Evolutionary conservation across 1,284 basidiomycete genomes (phyloP), one percentile per base, ranked within the genome.

Genomic region (Marasmius sp.): DNA sequence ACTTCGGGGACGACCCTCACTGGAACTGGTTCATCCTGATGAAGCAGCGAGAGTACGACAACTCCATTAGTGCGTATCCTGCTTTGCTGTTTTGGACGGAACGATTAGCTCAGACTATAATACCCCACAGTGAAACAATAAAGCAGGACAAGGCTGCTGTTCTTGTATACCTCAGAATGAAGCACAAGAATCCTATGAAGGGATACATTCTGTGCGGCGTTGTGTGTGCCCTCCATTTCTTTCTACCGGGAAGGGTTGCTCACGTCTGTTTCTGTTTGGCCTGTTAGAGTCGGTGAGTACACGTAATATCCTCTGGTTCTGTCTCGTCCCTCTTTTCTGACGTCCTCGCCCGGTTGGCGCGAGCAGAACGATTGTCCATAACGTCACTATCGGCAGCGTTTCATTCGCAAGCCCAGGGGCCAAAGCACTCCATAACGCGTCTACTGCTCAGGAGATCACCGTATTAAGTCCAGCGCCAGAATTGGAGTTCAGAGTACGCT

Each of bases 11-110:
- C 79, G 77, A 20, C 82, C 88, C 1, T 87, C 86, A 3, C 77
- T 90, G 39, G 84, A 88, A 61, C 85, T 92, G 63, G 87, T 90
- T 22, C 89, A 92, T 69, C 89, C 89, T 6, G 89, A 92, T 45
- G 90, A 92, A 70, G 86, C 86, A 64, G 71, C 81, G 16, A 80
- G 83, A 38, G 82, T 88, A 20, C 82, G 83, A 67, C 78, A 81
- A 63, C 75, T 91, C 41, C 89, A 92, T 70, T 88, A 88, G 87
- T 89, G 67, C 38, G 81, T 71, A 16, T 62, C 60, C 18, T 39
- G 45, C 57, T 34, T 58, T 45, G 33, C 54, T 43, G 14, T 14
- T 55, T 10, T 34, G 34, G 14, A 38, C 43, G 36, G 11, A 16
- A 56, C 50, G 49, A 43, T 43, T 36, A 48, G 41, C 57, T 61